Conservation (phyloP, 257 asterid genomes). For the Henckelia pumila region DNA sequence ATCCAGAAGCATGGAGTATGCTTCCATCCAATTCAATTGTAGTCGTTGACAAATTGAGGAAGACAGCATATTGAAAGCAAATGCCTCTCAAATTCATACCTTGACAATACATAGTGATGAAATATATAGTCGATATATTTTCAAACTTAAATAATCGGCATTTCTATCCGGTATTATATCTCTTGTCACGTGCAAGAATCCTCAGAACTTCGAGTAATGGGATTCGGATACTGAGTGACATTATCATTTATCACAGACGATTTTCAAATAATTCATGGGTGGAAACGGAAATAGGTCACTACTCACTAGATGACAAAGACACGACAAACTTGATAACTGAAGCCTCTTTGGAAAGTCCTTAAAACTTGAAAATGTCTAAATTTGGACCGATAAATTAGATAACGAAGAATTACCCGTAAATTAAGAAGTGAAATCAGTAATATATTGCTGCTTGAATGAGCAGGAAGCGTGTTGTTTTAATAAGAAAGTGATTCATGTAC, state of each 20-base stretch:
- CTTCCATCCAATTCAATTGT: too few species aligned
- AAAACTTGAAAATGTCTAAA: neutral
- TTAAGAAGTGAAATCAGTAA: conserved; percentile 1
- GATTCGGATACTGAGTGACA: neutral
- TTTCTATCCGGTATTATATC: too few species aligned
- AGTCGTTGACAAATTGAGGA: too few species aligned
- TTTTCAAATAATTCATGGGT: too few species aligned
- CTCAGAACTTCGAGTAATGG: too few species aligned
- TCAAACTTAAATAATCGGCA: too few species aligned
- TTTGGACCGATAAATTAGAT: neutral
- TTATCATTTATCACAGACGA: neutral
- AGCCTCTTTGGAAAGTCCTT: neutral
- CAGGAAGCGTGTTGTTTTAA: neutral
- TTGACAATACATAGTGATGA: too few species aligned
- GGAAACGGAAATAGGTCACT: neutral
- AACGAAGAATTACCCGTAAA: neutral
- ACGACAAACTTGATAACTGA: neutral
- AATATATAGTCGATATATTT: too few species aligned
- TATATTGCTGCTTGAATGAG: neutral
- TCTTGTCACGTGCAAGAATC: too few species aligned
- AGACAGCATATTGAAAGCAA: too few species aligned
- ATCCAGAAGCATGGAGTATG: too few species aligned
- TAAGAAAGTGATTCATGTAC: conserved; percentile 10
- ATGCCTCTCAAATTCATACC: too few species aligned
- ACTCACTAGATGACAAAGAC: neutral